Base-by-base conservation (phyloP, 1,284 basidiomycete species). In the Coniferiporia sulphurascens region DNA sequence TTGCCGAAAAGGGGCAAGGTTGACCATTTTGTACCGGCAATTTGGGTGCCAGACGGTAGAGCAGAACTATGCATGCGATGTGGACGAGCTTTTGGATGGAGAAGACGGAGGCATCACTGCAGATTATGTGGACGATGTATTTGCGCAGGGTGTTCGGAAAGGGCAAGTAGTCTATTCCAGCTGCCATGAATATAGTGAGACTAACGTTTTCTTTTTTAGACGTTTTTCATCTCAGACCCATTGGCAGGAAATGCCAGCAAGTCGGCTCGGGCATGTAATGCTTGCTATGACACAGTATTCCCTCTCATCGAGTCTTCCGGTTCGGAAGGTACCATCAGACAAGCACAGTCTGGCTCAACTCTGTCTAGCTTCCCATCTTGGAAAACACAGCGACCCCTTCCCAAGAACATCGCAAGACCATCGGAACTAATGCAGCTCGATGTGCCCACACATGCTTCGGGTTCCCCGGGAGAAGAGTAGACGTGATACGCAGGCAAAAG, bases 11-110 rank as follows among this genome's bases (percentile, higher is more conserved):
- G 85, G 43, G 77, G 80, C 3, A 81, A 78, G 63, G 85, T 95
- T 41, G 91, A 95, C 51, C 88, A 92, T 71, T 96, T 94, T 75
- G 85, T 92, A 1, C 93, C 94, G 3, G 90, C 95, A 0, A 84
- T 96, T 9, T 97, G 94, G 94, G 87, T 95, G 15, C 93, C 94
- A 0, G 93, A 97, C 69, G 84, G 83, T 59, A 88, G 83, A 68
- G 87, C 90, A 7, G 81, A 84, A 62, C 79, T 80, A 48, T 97
- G 94, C 71, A 92, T 92, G 89, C 79, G 89, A 12, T 97, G 94
- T 69, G 83, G 83, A 10, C 76, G 82, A 55, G 66, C 78, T 21
- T 97, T 97, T 72, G 87, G 89, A 4, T 86, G 93, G 78, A 82
- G 90, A 70, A 78, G 91, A 62, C 75, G 95, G 65, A 80, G 91